Base-by-base conservation (phyloP, 192 early-diverging fungal species). In the Backusella sp. region DNA sequence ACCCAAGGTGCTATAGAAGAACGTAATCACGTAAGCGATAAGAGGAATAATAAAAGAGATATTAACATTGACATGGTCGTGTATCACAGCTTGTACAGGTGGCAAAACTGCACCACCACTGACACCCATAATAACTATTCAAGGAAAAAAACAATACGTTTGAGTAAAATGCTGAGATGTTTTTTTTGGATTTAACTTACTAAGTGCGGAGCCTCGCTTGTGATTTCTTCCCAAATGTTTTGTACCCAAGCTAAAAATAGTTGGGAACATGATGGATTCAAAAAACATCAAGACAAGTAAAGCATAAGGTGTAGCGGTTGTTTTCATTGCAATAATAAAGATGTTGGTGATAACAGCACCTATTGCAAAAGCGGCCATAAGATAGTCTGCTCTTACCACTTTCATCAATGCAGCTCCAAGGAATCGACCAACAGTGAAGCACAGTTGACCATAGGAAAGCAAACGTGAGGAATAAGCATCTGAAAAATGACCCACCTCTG, bases 341-440 rank as follows among this genome's bases (percentile, higher is more conserved):
- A 76, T 72, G 42, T 67, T 78, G 17, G 66, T 21, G n/a, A 82
- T 34, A 5, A 70, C 36, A 3, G 73, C 76, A 7, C 73, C 17
- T 1, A 66, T 41, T 14, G 77, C 67, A 26, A 56, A 77, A 56
- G 66, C 30, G 15, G 69, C 34, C 76, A 82, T 72, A 3, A 82
- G 37, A 36, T 66, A 23, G 12, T 78, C 71, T 26, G 77, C 65
- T 12, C 65, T 21, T 34, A 78, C 34, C 0, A 59, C 35, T n/a
- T 73, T 73, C 34, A 82, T 42, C 21, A 75, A 30, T n/a, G 41
- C 42, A 42, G 81, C 76, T 23, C 74, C 76, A 15, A 76, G 6
- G n/a, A 82, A 76, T 23, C 81, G 73, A 35, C 81, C 81, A 3
- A 82, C 70, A 11, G 81, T 82, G 53, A 82, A 82, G 12, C 65